phyloP scores from a whole-genome alignment of 345 rosid species.

The Aquilaria sinensis region DNA sequence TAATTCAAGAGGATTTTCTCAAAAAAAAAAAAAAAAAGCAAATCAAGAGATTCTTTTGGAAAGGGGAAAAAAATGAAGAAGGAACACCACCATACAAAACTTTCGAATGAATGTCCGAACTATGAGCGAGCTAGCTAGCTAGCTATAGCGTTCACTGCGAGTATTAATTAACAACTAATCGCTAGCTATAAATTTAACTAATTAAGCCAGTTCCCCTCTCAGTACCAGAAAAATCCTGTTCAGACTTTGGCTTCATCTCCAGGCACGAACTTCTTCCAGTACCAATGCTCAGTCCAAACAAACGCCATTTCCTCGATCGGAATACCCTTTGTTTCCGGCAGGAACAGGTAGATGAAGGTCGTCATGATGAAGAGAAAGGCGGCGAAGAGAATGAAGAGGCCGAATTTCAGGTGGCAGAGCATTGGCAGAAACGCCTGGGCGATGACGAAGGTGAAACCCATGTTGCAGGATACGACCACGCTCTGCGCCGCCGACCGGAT shows the following conservation, averaged over 20 bases:
- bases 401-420: constrained; percentile 8
- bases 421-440: background rate
- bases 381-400: constrained; percentile 3
- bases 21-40: too few relatives aligned
- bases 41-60: too few relatives aligned
- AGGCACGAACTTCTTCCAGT: background rate
- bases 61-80: too few relatives aligned
- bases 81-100: too few relatives aligned
- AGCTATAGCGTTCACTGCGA: too few relatives aligned
- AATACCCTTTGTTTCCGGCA: background rate
- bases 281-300: constrained; percentile 1
- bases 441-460: background rate
- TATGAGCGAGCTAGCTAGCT: too few relatives aligned
- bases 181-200: too few relatives aligned
- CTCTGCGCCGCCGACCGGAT: background rate
- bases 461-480: background rate
- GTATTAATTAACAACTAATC: too few relatives aligned
- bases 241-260: background rate
- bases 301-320: background rate
- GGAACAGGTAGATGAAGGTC: background rate
- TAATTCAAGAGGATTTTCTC: too few relatives aligned
- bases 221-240: too few relatives aligned
- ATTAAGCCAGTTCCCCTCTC: too few relatives aligned
- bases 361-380: background rate
- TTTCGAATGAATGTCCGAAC: too few relatives aligned